Evolutionary conservation across 1,139 yeast species (phyloP), one percentile per base, ranked within the genome.

Genomic region (Candida labiduridarum): DNA sequence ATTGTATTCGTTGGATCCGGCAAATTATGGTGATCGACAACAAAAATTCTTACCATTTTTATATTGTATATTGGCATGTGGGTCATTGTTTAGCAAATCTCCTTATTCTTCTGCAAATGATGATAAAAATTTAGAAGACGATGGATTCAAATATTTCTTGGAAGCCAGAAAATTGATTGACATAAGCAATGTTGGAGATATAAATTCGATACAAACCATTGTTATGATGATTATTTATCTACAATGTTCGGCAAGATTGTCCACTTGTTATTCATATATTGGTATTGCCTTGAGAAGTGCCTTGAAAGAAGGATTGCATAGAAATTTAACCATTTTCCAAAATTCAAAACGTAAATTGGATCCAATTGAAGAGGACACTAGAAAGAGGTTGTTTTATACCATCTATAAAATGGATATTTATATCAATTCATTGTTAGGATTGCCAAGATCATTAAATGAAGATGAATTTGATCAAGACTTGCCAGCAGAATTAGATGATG

Each of bases 261-360:
- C 96, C 0, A 89, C 96, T 0, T 91, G 97, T 67, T 91, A 91
- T 65, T 85, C 96, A 0, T 91, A 89, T 65, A 88, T 90, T 57
- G 97, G 97, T n/a, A 87, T 89, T 47, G 97, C 96, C 0, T 71
- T 91, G 59, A 76, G 97, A 63, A 86, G 94, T 47, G 96, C 96
- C 0, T 70, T 91, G 47, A 80, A 95, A 56, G 95, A 90, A 62
- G 98, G 98, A 0, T 74, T 89, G 34, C 98, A 91, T 66, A 76
- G 97, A 56, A 85, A 86, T 59, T 74, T 88, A 45, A 76, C 82
- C 30, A 69, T 74, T 7, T 76, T 76, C 56, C 79, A 75, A 52
- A 81, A 79, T 61, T 81, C 78, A 1, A 71, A 69, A 47, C 56
- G 79, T 31, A 69, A 69, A 52, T 82, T 88, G 59, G 87, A 87